These are phyloP conservation scores for Pseudogymnoascus destructans DNA, from an alignment of 2,329 filamentous ascomycete species.

Conservation along the genomic window DNA sequence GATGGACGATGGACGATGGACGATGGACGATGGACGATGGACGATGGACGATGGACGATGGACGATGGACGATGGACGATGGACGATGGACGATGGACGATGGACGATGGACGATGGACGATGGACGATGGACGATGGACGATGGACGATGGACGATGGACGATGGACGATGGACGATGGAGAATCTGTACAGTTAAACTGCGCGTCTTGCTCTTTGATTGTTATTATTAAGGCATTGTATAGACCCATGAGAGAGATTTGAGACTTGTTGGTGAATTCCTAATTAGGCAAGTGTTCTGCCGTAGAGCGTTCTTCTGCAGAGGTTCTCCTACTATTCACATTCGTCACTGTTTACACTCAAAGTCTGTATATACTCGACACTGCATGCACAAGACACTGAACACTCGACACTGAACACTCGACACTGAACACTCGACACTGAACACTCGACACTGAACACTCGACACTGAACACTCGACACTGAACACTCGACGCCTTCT, in stretches of 20 bases:
- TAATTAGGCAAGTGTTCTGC: not conserved
- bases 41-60: too few species aligned
- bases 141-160: constrained; percentile 1
- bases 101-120: too few species aligned
- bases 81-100: too few species aligned
- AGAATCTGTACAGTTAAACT: constrained; percentile 3
- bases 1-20: too few species aligned
- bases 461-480: not conserved
- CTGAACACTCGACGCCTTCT: not conserved
- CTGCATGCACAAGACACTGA: not conserved
- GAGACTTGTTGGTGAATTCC: not conserved
- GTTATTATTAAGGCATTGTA: not conserved
- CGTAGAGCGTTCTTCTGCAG: not conserved
- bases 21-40: too few species aligned
- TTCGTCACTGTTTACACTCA: not conserved
- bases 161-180: too few species aligned
- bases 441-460: not conserved
- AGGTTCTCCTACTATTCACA: not conserved
- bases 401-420: not conserved
- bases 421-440: not conserved
- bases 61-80: too few species aligned
- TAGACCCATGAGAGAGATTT: not conserved
- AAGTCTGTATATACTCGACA: not conserved
- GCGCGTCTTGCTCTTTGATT: not conserved
- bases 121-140: too few species aligned